phyloP scores from a whole-genome alignment of 768 basidiomycete species.

The Phanerochaete sordida region DNA sequence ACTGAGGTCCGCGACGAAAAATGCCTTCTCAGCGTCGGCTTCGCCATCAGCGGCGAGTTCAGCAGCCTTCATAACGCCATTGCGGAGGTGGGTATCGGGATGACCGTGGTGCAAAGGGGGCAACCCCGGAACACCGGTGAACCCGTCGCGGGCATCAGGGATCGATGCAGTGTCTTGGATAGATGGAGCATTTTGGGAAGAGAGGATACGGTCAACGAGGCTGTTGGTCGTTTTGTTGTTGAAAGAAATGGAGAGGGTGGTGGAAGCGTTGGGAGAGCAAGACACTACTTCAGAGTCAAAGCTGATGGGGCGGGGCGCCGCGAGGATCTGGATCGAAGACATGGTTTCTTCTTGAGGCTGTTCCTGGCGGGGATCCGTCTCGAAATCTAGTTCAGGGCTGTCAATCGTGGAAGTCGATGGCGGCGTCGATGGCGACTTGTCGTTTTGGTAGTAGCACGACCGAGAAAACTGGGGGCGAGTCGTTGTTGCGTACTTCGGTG shows the following conservation, averaged over 20 bases:
- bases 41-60: constrained; percentile 47
- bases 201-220: constrained; percentile 16
- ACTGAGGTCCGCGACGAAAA: constrained; percentile 93
- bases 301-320: constrained; percentile 27
- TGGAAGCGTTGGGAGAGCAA: constrained; percentile 21
- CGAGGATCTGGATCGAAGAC: constrained; percentile 56
- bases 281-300: constrained; percentile 26
- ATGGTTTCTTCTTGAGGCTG: constrained; percentile 31
- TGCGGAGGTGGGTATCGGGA: constrained; percentile 69
- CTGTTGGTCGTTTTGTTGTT: constrained; percentile 20
- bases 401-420: constrained; percentile 13
- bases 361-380: constrained; percentile 3
- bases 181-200: constrained; percentile 3
- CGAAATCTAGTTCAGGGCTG: constrained; percentile 21
- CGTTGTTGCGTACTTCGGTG: constrained; percentile 1
- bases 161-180: constrained; percentile 3
- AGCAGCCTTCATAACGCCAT: constrained; percentile 69
- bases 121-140: constrained; percentile 50
- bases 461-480: not conserved
- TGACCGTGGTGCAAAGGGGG: constrained; percentile 69
- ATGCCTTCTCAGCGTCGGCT: constrained; percentile 85
- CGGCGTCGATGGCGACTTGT: not conserved
- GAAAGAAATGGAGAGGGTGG: constrained; percentile 17
- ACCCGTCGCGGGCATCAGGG: constrained; percentile 33
- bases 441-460: constrained; percentile 3